These are phyloP conservation scores for Colletotrichum gigasporum DNA, from an alignment of 2,329 filamentous ascomycete species.

Conservation along the genomic window DNA sequence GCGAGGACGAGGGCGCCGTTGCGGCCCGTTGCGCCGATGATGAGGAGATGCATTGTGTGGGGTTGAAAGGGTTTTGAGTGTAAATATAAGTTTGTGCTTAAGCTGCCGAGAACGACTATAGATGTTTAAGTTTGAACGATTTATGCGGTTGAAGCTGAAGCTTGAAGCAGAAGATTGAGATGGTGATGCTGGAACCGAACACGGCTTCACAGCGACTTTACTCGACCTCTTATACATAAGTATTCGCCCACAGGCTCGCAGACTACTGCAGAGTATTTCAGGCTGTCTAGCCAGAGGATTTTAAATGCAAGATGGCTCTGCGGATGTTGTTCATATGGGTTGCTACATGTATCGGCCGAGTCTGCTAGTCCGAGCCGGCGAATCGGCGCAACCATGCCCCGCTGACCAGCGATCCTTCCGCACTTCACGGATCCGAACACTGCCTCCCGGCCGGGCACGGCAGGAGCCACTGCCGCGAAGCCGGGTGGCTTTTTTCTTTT, in stretches of 20 bases:
- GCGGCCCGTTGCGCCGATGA: slow-evolving; percentile 57
- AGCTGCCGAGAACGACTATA: too few relatives aligned
- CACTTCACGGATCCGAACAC: background rate
- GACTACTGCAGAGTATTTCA: too few relatives aligned
- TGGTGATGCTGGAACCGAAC: too few relatives aligned
- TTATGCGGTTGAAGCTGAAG: background rate
- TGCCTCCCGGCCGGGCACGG: background rate
- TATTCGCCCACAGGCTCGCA: too few relatives aligned
- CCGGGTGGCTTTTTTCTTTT: too few relatives aligned
- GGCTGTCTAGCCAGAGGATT: too few relatives aligned
- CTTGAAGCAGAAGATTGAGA: too few relatives aligned
- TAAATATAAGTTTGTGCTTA: too few relatives aligned
- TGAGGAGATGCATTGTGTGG: slow-evolving; percentile 53
- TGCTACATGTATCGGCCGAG: background rate
- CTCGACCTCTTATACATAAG: too few relatives aligned
- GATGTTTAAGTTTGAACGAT: background rate
- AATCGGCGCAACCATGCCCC: background rate
- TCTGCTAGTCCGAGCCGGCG: background rate
- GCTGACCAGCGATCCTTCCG: background rate
- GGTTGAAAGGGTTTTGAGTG: background rate
- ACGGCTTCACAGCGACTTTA: too few relatives aligned
- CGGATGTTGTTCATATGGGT: background rate
- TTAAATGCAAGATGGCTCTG: too few relatives aligned
- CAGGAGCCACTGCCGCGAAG: too few relatives aligned
- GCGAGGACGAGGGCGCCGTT: slow-evolving; percentile 54